Evolutionary conservation across 805 yeast species (phyloP), one percentile per base, ranked within the genome.

Genomic region (Wickerhamiella spandovensis): DNA sequence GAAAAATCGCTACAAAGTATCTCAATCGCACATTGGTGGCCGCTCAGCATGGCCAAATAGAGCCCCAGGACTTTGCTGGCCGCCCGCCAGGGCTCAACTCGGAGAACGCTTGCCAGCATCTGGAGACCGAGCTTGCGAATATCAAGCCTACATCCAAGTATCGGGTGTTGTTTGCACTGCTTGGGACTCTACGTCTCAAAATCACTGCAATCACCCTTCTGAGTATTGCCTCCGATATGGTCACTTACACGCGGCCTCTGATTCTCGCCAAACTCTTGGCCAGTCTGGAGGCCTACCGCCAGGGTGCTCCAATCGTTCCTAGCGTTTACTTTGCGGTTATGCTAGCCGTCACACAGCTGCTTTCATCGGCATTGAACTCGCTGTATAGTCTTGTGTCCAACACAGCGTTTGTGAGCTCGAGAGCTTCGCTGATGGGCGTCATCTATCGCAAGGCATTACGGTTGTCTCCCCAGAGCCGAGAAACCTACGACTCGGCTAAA

Each of bases 401-500:
- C 25, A 35, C 41, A 12, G 46, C 51, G 5, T 48, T 46, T n/a
- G 43, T 45, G 5, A 28, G 22, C 15, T 38, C 53, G 15, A 20
- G 52, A 2, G 47, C 52, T 0, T 45, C 56, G 15, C 66, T 85
- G 49, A 82, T 84, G 5, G 82, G 82, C 54, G 77, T 80, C 12
- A 70, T 84, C 18, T 70, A 84, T 53, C 76, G 76, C 50, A 86
- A 86, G 63, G 73, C 89, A 5, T 75, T 84, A 56, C 68, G 61
- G 49, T 67, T 85, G 21, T 74, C 77, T 51, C 71, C 76, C 20
- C 71, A 70, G 49, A 72, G 84, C 2, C 73, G 71, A 50, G 73
- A 72, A 52, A 69, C 73, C 48, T 82, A 68, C 59, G 79, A 86
- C 1, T 75, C 89, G 1, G 95, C 95, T 56, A 94, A 85, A 56